Base-by-base conservation (phyloP, 305 asterid species). In the Fraxinus sp. region DNA sequence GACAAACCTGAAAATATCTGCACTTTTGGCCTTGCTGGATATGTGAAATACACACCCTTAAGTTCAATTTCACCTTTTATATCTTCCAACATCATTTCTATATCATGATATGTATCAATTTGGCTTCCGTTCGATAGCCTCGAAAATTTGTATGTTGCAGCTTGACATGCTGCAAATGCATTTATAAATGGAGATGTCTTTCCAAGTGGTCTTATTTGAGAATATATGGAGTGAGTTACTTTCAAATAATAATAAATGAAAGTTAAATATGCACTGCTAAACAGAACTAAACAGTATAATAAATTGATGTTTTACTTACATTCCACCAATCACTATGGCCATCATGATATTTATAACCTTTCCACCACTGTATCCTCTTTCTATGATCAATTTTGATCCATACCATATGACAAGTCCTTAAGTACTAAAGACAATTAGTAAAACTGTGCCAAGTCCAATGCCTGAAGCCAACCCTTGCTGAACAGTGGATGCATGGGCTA, bases 21-120 rank as follows among this genome's bases (percentile, higher is more conserved):
- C 76, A 88, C 90, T 24, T 90, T 89, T n/a, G 96, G 93, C 85
- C 96, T 49, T n/a, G 96, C 89, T n/a, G 93, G 92, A 82, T 91
- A 92, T 26, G 77, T 87, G 57, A 91, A 92, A 66, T 86, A 57
- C 49, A 92, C 93, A 13, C 91, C 92, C 73, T 87, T 88, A n/a
- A 92, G 86, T 71, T 87, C 90, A 0, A 90, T 85, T 70, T 92
- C 91, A 3, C 96, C 96, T 72, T 79, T 81, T 3, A 91, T 20
- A 28, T 88, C 84, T 84, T 88, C 88, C 87, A 86, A 79, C 5
- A 79, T 77, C 0, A 79, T 83, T 24, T 93, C 96, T 24, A 77
- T 85, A 0, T 41, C 71, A 35, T 89, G 87, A 49, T 80, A 82
- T 8, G 90, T 72, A 86, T 92, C 91, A 10, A 92, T 92, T 16